Base-by-base conservation (phyloP, 108 stramenopile genomes). In the Cyclostephanos invisitatus region DNA sequence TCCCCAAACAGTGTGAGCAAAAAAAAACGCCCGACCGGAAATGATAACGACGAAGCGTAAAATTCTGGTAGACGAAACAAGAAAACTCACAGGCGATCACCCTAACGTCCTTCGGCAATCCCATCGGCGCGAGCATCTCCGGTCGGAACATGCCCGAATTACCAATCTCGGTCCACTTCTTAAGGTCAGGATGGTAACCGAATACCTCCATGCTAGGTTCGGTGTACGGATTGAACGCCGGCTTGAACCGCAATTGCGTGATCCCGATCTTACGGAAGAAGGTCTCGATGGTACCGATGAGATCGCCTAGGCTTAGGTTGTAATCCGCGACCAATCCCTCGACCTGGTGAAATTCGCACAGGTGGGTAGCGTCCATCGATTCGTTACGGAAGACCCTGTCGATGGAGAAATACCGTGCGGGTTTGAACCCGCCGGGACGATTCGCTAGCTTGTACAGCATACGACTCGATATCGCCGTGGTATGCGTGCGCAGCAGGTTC, bases 121-220 rank as follows among this genome's bases (percentile, higher is more conserved):
- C 99, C 97, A 99, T 98, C 27, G 99, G 99, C 38, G 83, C 84
- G 63, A 99, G 87, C 99, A 99, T 99, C 79, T 99, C 99, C 1
- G 99, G 99, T 28, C 99, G 97, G 91, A 99, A 99, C 95, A 99
- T 99, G 40, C 99, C 98, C 47, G 87, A 89, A 88, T 98, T 98
- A 46, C 98, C 98, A 76, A 98, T 98, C 83, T 99, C 99, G 17
- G 98, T 98, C 98, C 98, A 99, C 78, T 97, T 97, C 80, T 98
- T 98, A 67, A 99, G 84, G 73, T 99, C 98, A 18, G 99, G 99
- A 82, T 99, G 99, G 81, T 99, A 99, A 48, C 99, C 99, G 83
- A 99, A 99, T 63, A 99, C 96, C 65, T 99, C 99, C 99, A 99
- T 99, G 10, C 91, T 93, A 12, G 99, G 99, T 85, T 99, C 99